Evolutionary conservation across 371 early-diverging fungal species (phyloP), one percentile per base, ranked within the genome.

Genomic region (Gilbertella persicaria): DNA sequence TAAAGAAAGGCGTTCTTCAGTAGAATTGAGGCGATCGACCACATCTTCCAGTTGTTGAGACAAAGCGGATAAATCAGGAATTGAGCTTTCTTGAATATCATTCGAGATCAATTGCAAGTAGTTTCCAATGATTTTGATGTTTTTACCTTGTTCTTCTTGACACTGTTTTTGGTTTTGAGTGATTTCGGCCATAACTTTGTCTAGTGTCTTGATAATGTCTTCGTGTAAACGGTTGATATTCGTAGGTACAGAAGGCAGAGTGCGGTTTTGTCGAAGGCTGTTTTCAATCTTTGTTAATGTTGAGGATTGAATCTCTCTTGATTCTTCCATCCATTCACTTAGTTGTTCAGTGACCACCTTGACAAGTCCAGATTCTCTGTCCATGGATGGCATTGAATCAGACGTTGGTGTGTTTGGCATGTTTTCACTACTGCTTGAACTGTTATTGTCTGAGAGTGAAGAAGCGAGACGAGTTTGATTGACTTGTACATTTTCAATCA

Each of bases 401-500:
- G 50, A 43, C 3, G 6, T 10, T 6, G 46, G 46, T 0, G 46
- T 46, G 33, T 2, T 46, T 1, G 46, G 46, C 5, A 48, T 16
- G 35, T 44, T 50, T 14, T 29, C 43, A 19, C 19, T 20, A 1
- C 45, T 37, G 17, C 35, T 36, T 0, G 43, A 12, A 25, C 35
- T 44, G 17, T 43, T 28, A 26, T 36, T 43, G 14, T 50, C 60
- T 8, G 48, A 16, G 14, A 58, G 20, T 8, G 60, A 30, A 10
- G 54, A 37, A 40, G 67, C 38, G 5, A 67, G 44, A 5, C 61
- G 59, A 20, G 59, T 60, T 38, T 73, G 73, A 3, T 63, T 52
- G 0, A 67, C 41, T 40, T 75, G 75, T 12, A 75, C 28, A 21
- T 69, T 60, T 47, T 69, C 75, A 28, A 75, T 56, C 60, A 71